Percentiles rank a stretch among this genome's conserved stretches.
phyloP scores from a whole-genome alignment of 129 eudicot species.

The Flaveria brownii region DNA sequence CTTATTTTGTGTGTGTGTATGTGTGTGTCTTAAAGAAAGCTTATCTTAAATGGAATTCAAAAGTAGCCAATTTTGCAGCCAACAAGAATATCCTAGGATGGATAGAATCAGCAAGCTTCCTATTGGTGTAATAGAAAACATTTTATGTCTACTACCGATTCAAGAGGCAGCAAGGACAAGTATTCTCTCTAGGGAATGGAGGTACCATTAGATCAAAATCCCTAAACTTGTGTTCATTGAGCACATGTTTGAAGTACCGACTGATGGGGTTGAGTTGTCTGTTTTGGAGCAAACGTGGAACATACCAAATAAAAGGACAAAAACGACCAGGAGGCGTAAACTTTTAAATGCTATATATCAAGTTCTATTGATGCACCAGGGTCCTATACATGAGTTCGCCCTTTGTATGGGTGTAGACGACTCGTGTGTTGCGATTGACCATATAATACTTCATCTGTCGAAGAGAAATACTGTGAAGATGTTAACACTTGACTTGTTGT shows the following conservation, averaged over 20 bases:
- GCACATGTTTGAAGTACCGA: background rate
- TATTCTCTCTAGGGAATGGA: constrained; percentile 20
- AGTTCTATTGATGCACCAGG: constrained; percentile 17
- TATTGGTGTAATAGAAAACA: constrained; percentile 8
- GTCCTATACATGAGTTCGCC: constrained; percentile 24
- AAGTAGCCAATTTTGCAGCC: constrained; percentile 2
- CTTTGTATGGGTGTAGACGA: background rate
- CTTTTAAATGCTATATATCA: constrained; percentile 24
- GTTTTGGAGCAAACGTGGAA: background rate
- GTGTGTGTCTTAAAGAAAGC: background rate
- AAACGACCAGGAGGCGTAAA: background rate
- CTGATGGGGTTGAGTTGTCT: background rate
- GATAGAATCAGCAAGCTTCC: constrained; percentile 24
- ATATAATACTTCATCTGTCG: constrained; percentile 16
- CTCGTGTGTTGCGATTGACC: constrained; percentile 21
- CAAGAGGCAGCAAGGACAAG: constrained; percentile 26
- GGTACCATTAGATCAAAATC: constrained; percentile 16
- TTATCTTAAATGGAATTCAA: background rate
- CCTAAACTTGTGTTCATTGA: constrained; percentile 20
- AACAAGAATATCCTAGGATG: constrained; percentile 14
- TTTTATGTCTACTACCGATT: constrained; percentile 24
- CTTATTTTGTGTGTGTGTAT: background rate
- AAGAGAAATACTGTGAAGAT: constrained; percentile 17
- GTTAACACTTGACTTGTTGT: constrained; percentile 19
- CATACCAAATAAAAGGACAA: constrained; percentile 1